These are phyloP conservation scores for Carnegiea gigantea DNA, from an alignment of 179 eudicot species.

Conservation along the genomic window DNA sequence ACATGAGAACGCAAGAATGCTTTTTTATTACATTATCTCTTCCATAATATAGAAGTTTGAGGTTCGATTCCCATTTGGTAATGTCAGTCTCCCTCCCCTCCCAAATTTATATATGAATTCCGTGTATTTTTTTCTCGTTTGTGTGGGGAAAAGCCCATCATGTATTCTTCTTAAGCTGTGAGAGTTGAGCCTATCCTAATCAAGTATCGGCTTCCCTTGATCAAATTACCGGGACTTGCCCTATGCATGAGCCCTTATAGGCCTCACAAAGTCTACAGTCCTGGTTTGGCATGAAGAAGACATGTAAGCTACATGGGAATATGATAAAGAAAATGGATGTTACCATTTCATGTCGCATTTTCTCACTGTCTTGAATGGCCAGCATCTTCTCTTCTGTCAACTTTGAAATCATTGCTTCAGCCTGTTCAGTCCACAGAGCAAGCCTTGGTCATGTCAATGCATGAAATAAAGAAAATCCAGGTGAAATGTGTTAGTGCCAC, in stretches of 20 bases:
- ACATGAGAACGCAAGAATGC: neutral
- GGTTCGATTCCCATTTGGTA: neutral
- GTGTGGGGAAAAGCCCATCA: neutral
- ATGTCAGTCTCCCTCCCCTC: neutral
- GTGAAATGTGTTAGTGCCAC: neutral
- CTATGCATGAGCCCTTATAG: neutral
- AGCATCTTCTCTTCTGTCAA: conserved; percentile 53
- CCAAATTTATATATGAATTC: neutral
- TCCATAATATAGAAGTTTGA: neutral
- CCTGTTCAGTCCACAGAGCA: conserved; percentile 41
- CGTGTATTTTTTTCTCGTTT: neutral
- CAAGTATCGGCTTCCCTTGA: neutral
- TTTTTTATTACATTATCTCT: neutral
- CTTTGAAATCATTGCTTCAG: conserved; percentile 45
- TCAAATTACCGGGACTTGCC: neutral
- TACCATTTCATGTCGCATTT: conserved; percentile 62
- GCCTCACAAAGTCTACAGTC: neutral
- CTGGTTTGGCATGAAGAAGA: neutral
- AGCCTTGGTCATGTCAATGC: neutral
- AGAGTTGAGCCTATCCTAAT: neutral
- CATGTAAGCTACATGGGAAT: neutral
- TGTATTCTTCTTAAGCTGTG: neutral
- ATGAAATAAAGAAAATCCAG: neutral
- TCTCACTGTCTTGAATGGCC: conserved; percentile 51
- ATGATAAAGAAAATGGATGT: neutral